Conservation (phyloP, 2,329 filamentous ascomycete species). For the Hymenoscyphus infarciens region DNA sequence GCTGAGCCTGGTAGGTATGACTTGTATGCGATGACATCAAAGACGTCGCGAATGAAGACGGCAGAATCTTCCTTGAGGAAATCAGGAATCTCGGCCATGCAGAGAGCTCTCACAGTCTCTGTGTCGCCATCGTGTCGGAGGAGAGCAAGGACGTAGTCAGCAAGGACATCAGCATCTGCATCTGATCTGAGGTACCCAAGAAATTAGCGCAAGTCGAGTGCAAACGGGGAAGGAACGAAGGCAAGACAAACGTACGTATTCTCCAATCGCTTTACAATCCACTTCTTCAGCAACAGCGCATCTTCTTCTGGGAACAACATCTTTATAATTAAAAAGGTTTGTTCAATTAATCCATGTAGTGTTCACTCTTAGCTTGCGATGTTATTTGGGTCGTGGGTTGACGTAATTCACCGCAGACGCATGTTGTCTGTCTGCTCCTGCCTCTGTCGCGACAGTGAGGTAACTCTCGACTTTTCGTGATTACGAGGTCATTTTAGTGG, state of each 20-base stretch:
- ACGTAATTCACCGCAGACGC: background rate
- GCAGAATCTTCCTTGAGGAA: constrained; percentile 67
- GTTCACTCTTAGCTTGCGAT: background rate
- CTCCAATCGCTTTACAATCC: constrained; percentile 74
- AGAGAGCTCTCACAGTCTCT: constrained; percentile 62
- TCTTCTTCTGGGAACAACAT: constrained; percentile 65
- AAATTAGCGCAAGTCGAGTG: background rate
- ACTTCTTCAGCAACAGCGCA: constrained; percentile 63
- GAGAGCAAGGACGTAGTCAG: constrained; percentile 79
- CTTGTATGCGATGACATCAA: constrained; percentile 60
- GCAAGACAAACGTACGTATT: constrained; percentile 52
- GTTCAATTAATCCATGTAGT: background rate
- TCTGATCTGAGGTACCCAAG: constrained; percentile 58
- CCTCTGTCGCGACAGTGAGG: background rate
- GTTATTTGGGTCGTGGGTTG: background rate
- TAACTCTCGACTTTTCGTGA: constrained; percentile 6
- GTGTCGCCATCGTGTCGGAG: constrained; percentile 65
- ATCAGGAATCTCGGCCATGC: constrained; percentile 69
- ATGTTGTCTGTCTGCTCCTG: background rate
- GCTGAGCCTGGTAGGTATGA: constrained; percentile 55
- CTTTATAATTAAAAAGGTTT: background rate
- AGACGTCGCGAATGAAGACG: constrained; percentile 68
- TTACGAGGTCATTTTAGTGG: constrained; percentile 1
- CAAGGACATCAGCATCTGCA: constrained; percentile 76
- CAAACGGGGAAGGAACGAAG: constrained; percentile 1